Evolutionary conservation across 805 yeast species (phyloP).

Genomic region (Zygoascus flipseniorum): DNA sequence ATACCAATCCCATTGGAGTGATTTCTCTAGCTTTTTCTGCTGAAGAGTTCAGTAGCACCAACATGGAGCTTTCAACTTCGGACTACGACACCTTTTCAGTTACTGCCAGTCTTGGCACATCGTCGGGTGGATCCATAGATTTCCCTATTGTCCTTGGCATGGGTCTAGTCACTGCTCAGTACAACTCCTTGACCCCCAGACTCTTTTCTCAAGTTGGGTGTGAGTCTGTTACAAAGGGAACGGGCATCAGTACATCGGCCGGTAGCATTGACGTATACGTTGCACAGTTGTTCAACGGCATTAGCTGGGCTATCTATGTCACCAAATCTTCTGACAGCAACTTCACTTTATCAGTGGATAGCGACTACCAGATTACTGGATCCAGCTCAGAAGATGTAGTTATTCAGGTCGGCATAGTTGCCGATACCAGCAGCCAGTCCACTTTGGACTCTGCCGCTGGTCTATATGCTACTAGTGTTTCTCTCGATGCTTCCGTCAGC

Average conservation of each 20-base stretch:
- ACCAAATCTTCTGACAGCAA: slow-evolving; percentile 29
- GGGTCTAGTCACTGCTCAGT: slow-evolving; percentile 68
- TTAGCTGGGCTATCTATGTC: slow-evolving; percentile 46
- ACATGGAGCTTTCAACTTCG: slow-evolving; percentile 35
- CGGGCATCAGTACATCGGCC: slow-evolving; percentile 21
- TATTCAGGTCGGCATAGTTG: slow-evolving; percentile 48
- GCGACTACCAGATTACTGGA: slow-evolving; percentile 32
- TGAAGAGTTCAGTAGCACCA: slow-evolving; percentile 33
- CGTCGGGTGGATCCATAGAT: slow-evolving; percentile 33
- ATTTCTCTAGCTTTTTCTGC: slow-evolving; percentile 53
- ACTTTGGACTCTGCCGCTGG: slow-evolving; percentile 63
- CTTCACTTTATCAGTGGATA: slow-evolving; percentile 29
- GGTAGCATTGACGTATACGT: slow-evolving; percentile 32
- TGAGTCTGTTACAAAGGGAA: slow-evolving; percentile 30
- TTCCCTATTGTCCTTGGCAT: slow-evolving; percentile 70
- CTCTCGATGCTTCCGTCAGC: slow-evolving; percentile 38
- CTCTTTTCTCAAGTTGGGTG: slow-evolving; percentile 42
- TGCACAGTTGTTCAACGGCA: slow-evolving; percentile 33
- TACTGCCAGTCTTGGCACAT: slow-evolving; percentile 28
- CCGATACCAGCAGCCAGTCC: slow-evolving; percentile 8
- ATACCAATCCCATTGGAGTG: slow-evolving; percentile 46
- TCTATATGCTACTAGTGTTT: slow-evolving; percentile 45
- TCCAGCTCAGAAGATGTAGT: slow-evolving; percentile 31
- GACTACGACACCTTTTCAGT: slow-evolving; percentile 46
- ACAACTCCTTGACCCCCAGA: slow-evolving; percentile 41